phyloP scores from a whole-genome alignment of 257 asterid species.

The Nicotiana paniculata region DNA sequence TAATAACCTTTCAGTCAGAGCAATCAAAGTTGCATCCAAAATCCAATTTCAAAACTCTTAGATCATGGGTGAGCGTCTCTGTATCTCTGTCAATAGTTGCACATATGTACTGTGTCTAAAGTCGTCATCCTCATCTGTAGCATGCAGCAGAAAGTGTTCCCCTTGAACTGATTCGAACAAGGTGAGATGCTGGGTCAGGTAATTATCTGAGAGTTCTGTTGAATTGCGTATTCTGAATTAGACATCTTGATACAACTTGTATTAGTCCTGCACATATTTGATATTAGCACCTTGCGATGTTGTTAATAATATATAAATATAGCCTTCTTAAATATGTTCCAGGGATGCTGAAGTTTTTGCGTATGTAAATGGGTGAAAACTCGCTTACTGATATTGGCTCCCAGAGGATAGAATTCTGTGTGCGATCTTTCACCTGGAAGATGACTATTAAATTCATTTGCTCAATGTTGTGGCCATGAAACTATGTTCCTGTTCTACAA shows the following conservation, averaged over 20 bases:
- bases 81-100: not conserved
- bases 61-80: conserved; percentile 54
- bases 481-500: not conserved
- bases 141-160: conserved; percentile 72
- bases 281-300: no score
- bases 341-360: not conserved
- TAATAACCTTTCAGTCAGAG: conserved; percentile 54
- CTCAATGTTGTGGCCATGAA: not conserved
- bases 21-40: conserved; percentile 38
- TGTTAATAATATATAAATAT: not conserved
- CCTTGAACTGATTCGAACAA: conserved; percentile 63
- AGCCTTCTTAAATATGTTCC: not conserved
- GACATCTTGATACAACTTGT: not conserved
- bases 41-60: conserved; percentile 41
- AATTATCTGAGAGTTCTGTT: not conserved
- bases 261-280: not conserved
- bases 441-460: not conserved
- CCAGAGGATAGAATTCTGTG: not conserved
- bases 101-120: conserved; percentile 4
- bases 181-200: conserved; percentile 45
- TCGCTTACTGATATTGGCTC: not conserved
- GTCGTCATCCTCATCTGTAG: conserved; percentile 24
- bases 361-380: not conserved
- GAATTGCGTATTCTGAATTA: not conserved
- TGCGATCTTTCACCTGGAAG: not conserved